Conservation (phyloP, 2,329 filamentous ascomycete genomes). For the Fusarium nurragi region DNA sequence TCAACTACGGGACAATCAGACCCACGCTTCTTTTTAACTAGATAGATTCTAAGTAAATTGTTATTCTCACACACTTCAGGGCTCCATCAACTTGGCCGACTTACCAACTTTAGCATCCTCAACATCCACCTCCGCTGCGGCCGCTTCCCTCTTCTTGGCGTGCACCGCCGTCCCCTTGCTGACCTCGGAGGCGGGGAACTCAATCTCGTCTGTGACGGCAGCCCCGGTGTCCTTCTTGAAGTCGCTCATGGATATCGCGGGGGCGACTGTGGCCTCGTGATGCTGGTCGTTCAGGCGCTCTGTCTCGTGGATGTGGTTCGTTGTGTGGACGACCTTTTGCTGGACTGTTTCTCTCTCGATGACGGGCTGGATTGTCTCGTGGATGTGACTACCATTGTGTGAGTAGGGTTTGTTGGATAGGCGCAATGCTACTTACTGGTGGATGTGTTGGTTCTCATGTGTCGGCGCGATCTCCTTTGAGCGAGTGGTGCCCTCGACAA, state of each 20-base stretch:
- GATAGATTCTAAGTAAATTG: constrained; percentile 9
- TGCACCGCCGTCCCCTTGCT: neutral
- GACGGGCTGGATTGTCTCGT: constrained; percentile 29
- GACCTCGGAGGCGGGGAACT: constrained; percentile 2
- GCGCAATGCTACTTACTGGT: neutral
- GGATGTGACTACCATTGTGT: constrained; percentile 4
- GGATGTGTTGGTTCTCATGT: constrained; percentile 20
- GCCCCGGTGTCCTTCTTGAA: constrained; percentile 7
- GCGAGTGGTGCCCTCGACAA: constrained; percentile 18
- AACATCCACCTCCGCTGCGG: neutral
- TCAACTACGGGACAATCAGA: constrained; percentile 1
- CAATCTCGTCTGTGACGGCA: constrained; percentile 1
- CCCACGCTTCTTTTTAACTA: constrained; percentile 11
- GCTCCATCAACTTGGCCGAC: neutral
- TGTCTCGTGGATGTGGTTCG: constrained; percentile 20
- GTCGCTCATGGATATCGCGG: constrained; percentile 6
- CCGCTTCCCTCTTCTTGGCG: constrained; percentile 5
- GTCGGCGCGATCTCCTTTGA: constrained; percentile 14
- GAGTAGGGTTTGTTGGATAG: rapidly evolving
- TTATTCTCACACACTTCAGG: neutral
- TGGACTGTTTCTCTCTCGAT: constrained; percentile 31
- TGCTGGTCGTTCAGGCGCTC: constrained; percentile 21
- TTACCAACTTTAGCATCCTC: constrained; percentile 7
- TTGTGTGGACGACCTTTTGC: constrained; percentile 27
- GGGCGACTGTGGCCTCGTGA: constrained; percentile 20